Evolutionary conservation across 169 alveolate species (phyloP).

Genomic region (Pseudocohnilembus persalinus): DNA sequence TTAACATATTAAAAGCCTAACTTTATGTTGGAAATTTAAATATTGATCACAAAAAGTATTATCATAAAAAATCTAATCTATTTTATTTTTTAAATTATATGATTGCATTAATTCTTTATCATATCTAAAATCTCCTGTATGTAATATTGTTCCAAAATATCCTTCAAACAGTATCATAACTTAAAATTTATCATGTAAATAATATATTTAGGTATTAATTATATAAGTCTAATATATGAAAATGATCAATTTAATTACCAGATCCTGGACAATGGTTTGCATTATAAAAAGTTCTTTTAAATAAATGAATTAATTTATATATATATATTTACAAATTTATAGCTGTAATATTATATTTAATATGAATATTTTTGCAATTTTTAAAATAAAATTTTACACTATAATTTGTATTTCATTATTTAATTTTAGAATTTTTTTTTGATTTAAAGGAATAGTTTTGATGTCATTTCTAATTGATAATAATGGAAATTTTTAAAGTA

Average conservation of each 20-base stretch:
- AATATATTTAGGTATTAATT: background rate
- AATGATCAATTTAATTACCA: background rate
- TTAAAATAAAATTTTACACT: background rate
- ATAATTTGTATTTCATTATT: no score
- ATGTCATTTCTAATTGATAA: slow-evolving; percentile 19
- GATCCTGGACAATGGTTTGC: slow-evolving; percentile 81
- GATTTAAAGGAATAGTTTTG: background rate
- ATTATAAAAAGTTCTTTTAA: slow-evolving; percentile 41
- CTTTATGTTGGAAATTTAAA: slow-evolving; percentile 69
- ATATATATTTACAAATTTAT: slow-evolving; percentile 19
- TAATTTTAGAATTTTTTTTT: no score
- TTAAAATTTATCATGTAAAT: background rate
- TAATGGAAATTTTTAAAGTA: slow-evolving; percentile 41
- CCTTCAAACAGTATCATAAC: slow-evolving; percentile 77
- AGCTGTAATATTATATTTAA: slow-evolving; percentile 6
- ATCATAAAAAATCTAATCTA: slow-evolving; percentile 70
- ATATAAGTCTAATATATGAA: no score
- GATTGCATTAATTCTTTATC: slow-evolving; percentile 51
- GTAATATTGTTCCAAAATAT: slow-evolving; percentile 71
- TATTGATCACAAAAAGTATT: slow-evolving; percentile 75
- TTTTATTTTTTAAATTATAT: slow-evolving; percentile 40
- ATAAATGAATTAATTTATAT: slow-evolving; percentile 16
- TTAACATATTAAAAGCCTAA: slow-evolving; percentile 52
- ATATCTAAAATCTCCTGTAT: slow-evolving; percentile 82
- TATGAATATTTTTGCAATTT: slow-evolving; percentile 14